Conservation (phyloP, 2,329 filamentous ascomycete species). For the Neofusicoccum laricinum region DNA sequence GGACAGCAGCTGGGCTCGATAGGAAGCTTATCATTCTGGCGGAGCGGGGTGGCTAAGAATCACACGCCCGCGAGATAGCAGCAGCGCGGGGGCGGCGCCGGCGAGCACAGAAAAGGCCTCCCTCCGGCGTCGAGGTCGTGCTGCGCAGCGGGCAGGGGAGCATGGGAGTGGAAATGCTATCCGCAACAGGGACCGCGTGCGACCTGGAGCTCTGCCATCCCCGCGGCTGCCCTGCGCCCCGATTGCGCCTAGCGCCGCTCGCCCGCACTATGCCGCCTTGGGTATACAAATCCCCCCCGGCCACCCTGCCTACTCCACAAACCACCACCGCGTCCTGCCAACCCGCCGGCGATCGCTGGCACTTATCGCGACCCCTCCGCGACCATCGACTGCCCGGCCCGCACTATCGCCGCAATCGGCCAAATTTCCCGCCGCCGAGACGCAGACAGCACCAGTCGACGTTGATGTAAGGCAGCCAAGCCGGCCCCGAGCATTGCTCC, state of each 20-base stretch:
- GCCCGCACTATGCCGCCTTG: neutral
- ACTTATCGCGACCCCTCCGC: conserved; percentile 1
- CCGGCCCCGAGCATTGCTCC: neutral
- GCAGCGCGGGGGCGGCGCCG: neutral
- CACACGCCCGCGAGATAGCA: neutral
- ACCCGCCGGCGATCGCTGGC: neutral
- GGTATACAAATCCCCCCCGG: conserved; percentile 14
- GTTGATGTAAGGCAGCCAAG: neutral
- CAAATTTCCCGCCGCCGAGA: conserved; percentile 13
- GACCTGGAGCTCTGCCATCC: neutral
- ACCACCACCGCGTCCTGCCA: neutral
- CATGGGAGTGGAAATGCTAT: conserved; percentile 16
- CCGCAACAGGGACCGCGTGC: conserved; percentile 15
- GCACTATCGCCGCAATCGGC: conserved; percentile 10
- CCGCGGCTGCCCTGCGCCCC: conserved; percentile 2
- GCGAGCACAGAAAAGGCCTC: neutral
- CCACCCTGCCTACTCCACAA: neutral
- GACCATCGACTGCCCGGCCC: neutral
- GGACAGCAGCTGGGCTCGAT: neutral
- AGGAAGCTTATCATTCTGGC: conserved; percentile 2
- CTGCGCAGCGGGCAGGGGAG: neutral
- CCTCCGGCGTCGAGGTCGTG: too few species aligned
- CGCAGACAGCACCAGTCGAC: neutral
- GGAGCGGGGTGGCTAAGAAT: too few species aligned
- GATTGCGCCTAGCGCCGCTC: neutral